phyloP scores from a whole-genome alignment of 768 basidiomycete species.

The Phylloporus scabripes region DNA sequence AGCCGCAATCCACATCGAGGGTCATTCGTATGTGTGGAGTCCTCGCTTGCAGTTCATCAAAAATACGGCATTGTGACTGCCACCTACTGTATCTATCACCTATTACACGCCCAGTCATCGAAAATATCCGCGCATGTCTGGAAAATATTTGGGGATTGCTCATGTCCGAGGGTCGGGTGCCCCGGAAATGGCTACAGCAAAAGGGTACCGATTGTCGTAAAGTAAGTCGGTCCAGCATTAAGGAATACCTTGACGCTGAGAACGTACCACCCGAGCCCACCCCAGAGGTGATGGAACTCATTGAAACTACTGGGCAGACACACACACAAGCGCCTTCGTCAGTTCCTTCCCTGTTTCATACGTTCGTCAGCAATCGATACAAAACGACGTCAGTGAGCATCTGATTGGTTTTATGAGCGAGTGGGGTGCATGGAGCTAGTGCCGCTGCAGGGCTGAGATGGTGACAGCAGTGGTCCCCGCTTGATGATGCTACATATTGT shows the following conservation, averaged over 20 bases:
- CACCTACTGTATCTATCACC: conserved; percentile 38
- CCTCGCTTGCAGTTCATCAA: conserved; percentile 30
- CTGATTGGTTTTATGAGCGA: no score
- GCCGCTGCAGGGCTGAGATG: no score
- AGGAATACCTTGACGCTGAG: conserved; percentile 30
- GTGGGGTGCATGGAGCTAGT: no score
- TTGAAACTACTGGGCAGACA: conserved; percentile 27
- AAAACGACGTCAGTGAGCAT: no score
- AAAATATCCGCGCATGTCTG: conserved; percentile 28
- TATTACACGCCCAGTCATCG: conserved; percentile 33
- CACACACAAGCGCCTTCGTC: no score
- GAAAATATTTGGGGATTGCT: conserved; percentile 19
- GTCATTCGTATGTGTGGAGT: conserved; percentile 48
- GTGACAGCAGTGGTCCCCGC: no score
- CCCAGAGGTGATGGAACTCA: conserved; percentile 18
- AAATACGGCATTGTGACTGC: conserved; percentile 35
- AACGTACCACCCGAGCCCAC: conserved; percentile 28
- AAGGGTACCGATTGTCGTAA: conserved; percentile 29
- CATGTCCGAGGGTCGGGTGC: conserved; percentile 28
- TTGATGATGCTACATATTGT: no score
- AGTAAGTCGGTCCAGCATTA: conserved; percentile 16
- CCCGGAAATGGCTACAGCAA: conserved; percentile 28
- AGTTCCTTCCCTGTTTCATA: no score
- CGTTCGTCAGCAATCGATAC: no score
- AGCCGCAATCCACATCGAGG: conserved; percentile 52